phyloP scores from a whole-genome alignment of 2,329 filamentous ascomycete species.

The Microcyclosporella mali region DNA sequence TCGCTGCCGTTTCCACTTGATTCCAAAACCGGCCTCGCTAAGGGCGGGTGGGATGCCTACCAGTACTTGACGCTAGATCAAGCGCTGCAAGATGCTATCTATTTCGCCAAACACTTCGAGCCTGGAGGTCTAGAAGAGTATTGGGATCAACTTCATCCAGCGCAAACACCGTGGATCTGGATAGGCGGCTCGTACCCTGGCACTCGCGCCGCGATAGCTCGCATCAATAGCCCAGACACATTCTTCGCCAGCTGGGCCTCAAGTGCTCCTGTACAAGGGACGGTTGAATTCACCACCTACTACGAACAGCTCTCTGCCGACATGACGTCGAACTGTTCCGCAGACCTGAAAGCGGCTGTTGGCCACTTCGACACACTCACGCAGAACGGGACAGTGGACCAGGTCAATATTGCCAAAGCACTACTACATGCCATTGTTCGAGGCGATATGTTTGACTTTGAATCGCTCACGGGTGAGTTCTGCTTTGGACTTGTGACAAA shows the following conservation, averaged over 20 bases:
- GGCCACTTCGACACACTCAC: slow-evolving; percentile 15
- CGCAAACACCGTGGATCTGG: slow-evolving; percentile 19
- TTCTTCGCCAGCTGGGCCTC: slow-evolving; percentile 20
- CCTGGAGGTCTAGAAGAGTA: slow-evolving; percentile 10
- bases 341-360: slow-evolving; percentile 13
- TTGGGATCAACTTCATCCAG: slow-evolving; percentile 8
- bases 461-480: too few relatives aligned
- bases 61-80: slow-evolving; percentile 20
- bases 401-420: slow-evolving; percentile 11
- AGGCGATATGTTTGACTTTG: too few relatives aligned
- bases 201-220: slow-evolving; percentile 14
- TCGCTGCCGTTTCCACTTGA: slow-evolving; percentile 11
- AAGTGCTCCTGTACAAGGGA: slow-evolving; percentile 15
- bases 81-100: slow-evolving; percentile 21
- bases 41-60: slow-evolving; percentile 16
- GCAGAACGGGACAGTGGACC: slow-evolving; percentile 13
- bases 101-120: slow-evolving; percentile 19
- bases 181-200: slow-evolving; percentile 21
- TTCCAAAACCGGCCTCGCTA: slow-evolving; percentile 7
- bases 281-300: slow-evolving; percentile 18
- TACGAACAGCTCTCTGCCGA: slow-evolving; percentile 13
- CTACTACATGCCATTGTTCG: too few relatives aligned
- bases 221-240: slow-evolving; percentile 19
- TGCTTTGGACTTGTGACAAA: too few relatives aligned
- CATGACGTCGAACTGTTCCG: slow-evolving; percentile 18